These are phyloP conservation scores for Psilocybe tampanensis DNA, from an alignment of 768 basidiomycete species.

Conservation along the genomic window DNA sequence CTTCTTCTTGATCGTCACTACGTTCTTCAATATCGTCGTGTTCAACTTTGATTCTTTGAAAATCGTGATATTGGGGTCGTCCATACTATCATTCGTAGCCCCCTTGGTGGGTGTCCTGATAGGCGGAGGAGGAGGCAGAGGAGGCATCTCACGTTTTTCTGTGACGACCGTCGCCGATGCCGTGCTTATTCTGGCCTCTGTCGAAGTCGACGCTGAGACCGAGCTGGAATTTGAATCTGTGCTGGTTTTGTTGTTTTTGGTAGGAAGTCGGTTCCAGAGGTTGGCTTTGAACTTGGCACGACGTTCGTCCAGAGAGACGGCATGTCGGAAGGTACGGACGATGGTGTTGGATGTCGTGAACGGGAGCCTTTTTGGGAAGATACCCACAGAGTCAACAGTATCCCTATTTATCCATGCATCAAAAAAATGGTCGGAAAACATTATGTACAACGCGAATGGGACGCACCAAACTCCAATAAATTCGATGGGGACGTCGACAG, in stretches of 20 bases:
- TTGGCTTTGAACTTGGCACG: slow-evolving; percentile 63
- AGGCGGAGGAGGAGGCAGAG: neutral
- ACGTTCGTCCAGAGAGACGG: slow-evolving; percentile 64
- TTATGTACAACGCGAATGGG: neutral
- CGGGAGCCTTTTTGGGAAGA: slow-evolving; percentile 54
- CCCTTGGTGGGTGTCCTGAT: neutral
- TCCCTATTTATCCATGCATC: slow-evolving; percentile 44
- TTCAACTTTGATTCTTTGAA: neutral
- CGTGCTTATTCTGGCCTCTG: neutral
- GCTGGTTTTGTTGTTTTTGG: neutral
- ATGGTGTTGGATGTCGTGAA: slow-evolving; percentile 59
- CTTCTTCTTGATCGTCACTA: slow-evolving; percentile 12
- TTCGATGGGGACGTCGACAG: slow-evolving; percentile 53
- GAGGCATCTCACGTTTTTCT: too few species aligned
- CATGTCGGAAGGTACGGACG: slow-evolving; percentile 64
- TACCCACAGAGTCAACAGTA: slow-evolving; percentile 65
- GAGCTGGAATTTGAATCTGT: neutral
- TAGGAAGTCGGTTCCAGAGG: slow-evolving; percentile 44
- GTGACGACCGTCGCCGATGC: too few species aligned
- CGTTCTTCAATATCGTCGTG: neutral
- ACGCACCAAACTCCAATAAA: slow-evolving; percentile 59
- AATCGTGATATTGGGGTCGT: neutral
- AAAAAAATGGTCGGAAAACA: neutral
- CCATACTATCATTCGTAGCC: neutral
- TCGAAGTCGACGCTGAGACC: neutral